Percentiles rank a stretch among this genome's conserved stretches.
These are phyloP conservation scores for Ophiobolus disseminans DNA, from an alignment of 2,329 filamentous ascomycete genomes.

Conservation along the genomic window DNA sequence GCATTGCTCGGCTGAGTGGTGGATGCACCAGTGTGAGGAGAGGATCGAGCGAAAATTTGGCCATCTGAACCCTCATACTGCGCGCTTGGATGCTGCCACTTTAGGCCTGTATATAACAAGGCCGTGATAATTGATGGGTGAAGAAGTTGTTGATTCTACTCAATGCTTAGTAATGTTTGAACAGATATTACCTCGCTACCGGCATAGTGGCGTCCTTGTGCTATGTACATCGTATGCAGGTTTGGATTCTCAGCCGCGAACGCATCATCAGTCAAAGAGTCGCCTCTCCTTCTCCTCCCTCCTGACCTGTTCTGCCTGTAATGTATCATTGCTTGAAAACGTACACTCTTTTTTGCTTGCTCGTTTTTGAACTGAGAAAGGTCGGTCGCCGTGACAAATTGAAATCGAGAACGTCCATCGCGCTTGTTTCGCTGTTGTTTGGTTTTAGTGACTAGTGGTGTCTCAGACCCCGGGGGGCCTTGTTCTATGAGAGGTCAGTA, in stretches of 20 bases:
- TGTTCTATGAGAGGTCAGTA: background rate
- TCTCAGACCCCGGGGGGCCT: background rate
- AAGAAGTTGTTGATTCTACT: too few relatives aligned
- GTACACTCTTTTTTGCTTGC: constrained; percentile 35
- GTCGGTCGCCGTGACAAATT: constrained; percentile 42
- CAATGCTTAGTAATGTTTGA: too few relatives aligned
- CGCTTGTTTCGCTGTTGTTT: constrained; percentile 29
- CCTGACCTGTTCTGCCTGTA: constrained; percentile 29
- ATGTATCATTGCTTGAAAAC: constrained; percentile 44
- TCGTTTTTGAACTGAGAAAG: constrained; percentile 41
- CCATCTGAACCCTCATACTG: too few relatives aligned
- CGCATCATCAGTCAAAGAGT: background rate
- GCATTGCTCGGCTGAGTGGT: too few relatives aligned
- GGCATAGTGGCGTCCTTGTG: too few relatives aligned
- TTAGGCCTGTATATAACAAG: too few relatives aligned
- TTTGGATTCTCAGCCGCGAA: background rate
- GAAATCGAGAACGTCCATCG: constrained; percentile 36
- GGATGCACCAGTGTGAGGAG: too few relatives aligned
- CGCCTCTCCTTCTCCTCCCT: constrained; percentile 7
- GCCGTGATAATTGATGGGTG: too few relatives aligned
- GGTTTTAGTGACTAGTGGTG: constrained; percentile 7
- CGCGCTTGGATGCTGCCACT: too few relatives aligned
- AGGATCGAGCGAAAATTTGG: too few relatives aligned
- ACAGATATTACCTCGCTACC: too few relatives aligned
- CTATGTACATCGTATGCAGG: too few relatives aligned